phyloP scores from a whole-genome alignment of 2,329 filamentous ascomycete species.

The Fusarium tjaetaba region DNA sequence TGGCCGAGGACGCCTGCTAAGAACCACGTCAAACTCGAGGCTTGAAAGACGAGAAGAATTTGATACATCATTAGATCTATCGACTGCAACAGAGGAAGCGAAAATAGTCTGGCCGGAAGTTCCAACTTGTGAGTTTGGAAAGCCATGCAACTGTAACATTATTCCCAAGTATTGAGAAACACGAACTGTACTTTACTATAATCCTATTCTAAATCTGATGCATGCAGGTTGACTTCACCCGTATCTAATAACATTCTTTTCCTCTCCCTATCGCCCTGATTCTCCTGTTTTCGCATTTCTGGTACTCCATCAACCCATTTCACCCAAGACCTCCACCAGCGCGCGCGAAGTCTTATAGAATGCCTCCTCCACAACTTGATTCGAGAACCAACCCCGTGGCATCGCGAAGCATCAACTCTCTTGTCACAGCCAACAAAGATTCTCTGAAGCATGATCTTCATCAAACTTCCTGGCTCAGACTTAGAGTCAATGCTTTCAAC shows the following conservation, averaged over 20 bases:
- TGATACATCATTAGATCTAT: accelerated
- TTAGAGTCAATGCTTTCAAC: neutral
- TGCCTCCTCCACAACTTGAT: neutral
- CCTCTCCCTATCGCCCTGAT: accelerated
- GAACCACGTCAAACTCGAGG: neutral
- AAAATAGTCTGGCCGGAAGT: neutral
- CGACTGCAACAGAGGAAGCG: neutral
- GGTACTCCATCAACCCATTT: neutral
- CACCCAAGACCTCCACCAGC: neutral
- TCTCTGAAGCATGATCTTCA: neutral
- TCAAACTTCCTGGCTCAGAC: neutral
- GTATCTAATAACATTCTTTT: neutral
- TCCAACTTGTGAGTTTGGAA: neutral
- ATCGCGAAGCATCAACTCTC: neutral
- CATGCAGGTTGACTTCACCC: too few relatives aligned
- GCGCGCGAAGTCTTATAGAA: neutral
- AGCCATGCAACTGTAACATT: neutral
- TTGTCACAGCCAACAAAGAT: neutral
- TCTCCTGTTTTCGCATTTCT: neutral
- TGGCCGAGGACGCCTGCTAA: neutral
- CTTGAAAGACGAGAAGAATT: neutral
- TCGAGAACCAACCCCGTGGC: neutral
- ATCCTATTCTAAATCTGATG: too few relatives aligned
- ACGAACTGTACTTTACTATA: too few relatives aligned
- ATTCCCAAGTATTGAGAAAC: neutral